These are phyloP conservation scores for Trifolium repens DNA, from an alignment of 306 rosid species.

Conservation along the genomic window DNA sequence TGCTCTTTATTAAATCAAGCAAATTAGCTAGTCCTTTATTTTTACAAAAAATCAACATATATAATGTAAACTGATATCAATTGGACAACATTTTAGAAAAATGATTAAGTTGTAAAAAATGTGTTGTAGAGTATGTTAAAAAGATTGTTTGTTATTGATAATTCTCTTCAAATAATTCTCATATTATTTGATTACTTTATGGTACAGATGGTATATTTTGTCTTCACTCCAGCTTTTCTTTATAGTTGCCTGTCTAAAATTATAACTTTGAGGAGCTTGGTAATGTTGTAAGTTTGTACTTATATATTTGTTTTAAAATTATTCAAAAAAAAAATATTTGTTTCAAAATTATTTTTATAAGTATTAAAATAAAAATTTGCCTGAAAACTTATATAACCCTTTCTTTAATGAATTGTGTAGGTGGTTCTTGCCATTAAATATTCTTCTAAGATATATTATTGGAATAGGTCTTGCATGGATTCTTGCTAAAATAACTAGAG, in stretches of 20 bases:
- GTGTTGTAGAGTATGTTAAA: not conserved
- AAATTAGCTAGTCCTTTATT: too few species aligned
- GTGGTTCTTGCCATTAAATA: slow-evolving; percentile 56
- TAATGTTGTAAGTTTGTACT: slow-evolving; percentile 41
- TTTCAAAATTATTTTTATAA: too few species aligned
- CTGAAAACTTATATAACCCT: too few species aligned
- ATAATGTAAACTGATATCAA: not conserved
- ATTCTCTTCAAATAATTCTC: too few species aligned
- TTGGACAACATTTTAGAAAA: not conserved
- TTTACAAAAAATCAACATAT: not conserved
- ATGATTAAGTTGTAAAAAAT: not conserved
- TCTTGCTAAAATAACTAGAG: slow-evolving; percentile 40
- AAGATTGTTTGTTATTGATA: too few species aligned
- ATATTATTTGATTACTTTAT: too few species aligned
- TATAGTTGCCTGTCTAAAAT: slow-evolving; percentile 37
- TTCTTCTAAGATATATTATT: slow-evolving; percentile 40
- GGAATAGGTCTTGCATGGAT: slow-evolving; percentile 51
- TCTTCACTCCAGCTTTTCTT: slow-evolving; percentile 46
- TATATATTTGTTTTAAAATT: too few species aligned
- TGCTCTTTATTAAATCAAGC: too few species aligned
- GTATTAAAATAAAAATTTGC: too few species aligned
- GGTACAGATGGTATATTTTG: slow-evolving; percentile 45
- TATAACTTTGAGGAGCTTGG: slow-evolving; percentile 37
- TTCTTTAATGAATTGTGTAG: slow-evolving; percentile 23
- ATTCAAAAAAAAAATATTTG: too few species aligned